Evolutionary conservation across 345 rosid species (phyloP).

Genomic region (Physaria fendleri): DNA sequence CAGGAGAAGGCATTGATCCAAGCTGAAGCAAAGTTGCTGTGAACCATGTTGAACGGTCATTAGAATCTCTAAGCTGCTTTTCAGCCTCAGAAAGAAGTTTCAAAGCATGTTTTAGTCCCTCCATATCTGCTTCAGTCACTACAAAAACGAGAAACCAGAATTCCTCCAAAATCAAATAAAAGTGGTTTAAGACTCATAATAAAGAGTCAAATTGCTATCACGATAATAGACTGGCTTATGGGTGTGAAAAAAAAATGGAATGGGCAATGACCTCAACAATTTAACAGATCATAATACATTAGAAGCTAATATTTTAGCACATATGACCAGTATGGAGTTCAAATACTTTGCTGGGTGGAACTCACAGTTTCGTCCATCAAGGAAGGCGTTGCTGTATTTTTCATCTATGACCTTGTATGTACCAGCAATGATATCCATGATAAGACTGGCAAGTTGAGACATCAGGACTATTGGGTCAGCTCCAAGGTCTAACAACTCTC

Average conservation of each 20-base stretch:
- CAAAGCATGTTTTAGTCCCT: slow-evolving; percentile 76
- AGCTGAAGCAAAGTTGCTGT: slow-evolving; percentile 87
- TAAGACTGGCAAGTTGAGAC: slow-evolving; percentile 92
- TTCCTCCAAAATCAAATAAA: too few species aligned
- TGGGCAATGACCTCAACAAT: too few species aligned
- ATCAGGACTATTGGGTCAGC: slow-evolving; percentile 79
- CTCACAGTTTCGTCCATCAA: slow-evolving; percentile 72
- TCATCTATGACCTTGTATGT: slow-evolving; percentile 48
- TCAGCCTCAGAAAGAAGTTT: slow-evolving; percentile 93
- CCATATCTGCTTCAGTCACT: slow-evolving; percentile 76
- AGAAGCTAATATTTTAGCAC: too few species aligned
- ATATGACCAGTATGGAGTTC: too few species aligned
- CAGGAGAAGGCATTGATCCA: slow-evolving; percentile 75
- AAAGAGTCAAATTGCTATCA: too few species aligned
- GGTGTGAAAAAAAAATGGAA: too few species aligned
- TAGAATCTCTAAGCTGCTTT: slow-evolving; percentile 76
- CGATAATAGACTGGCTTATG: too few species aligned
- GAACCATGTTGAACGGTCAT: slow-evolving; percentile 93
- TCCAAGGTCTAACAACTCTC: slow-evolving; percentile 77
- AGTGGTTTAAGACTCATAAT: too few species aligned
- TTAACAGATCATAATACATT: too few species aligned
- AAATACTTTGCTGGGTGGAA: too few species aligned
- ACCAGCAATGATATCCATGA: slow-evolving; percentile 91
- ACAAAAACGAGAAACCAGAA: too few species aligned
- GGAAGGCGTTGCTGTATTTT: slow-evolving; percentile 39